Conservation (phyloP, 2,329 filamentous ascomycete genomes). For the Graphilbum fragrans region DNA sequence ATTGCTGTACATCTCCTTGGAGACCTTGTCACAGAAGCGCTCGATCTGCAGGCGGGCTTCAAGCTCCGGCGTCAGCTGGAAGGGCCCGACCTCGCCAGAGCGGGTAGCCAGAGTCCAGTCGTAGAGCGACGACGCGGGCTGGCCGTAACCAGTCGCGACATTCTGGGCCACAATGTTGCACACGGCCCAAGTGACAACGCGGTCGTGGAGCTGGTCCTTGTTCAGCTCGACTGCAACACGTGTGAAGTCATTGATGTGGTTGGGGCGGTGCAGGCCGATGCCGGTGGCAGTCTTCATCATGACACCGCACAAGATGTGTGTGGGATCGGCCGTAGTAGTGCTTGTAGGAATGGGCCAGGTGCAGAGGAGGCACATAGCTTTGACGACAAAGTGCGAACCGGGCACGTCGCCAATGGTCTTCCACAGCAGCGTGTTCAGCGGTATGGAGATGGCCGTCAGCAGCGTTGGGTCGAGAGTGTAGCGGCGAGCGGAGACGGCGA, state of each 20-base stretch:
- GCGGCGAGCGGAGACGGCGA: conserved; percentile 62
- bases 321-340: conserved; percentile 67
- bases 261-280: conserved; percentile 69
- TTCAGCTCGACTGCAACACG: conserved; percentile 62
- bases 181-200: conserved; percentile 71
- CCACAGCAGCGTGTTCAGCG: conserved; percentile 63
- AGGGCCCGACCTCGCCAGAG: conserved; percentile 46
- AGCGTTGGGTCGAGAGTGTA: conserved; percentile 52
- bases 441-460: conserved; percentile 54
- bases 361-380: conserved; percentile 67
- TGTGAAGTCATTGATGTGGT: conserved; percentile 74
- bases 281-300: conserved; percentile 84
- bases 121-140: conserved; percentile 66
- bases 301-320: conserved; percentile 67
- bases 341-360: conserved; percentile 78
- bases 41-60: conserved; percentile 60
- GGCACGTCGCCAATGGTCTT: conserved; percentile 65
- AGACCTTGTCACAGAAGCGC: conserved; percentile 65
- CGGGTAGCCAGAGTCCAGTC: conserved; percentile 59
- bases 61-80: conserved; percentile 48
- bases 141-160: conserved; percentile 72
- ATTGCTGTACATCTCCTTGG: conserved; percentile 69
- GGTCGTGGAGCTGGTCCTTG: conserved; percentile 67
- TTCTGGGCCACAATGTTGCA: conserved; percentile 77
- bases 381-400: conserved; percentile 69